A percentile compares a stretch with the other conserved stretches of the same genome.
Conservation (phyloP, 2,329 filamentous ascomycete genomes). For the Botrytis fragariae region DNA sequence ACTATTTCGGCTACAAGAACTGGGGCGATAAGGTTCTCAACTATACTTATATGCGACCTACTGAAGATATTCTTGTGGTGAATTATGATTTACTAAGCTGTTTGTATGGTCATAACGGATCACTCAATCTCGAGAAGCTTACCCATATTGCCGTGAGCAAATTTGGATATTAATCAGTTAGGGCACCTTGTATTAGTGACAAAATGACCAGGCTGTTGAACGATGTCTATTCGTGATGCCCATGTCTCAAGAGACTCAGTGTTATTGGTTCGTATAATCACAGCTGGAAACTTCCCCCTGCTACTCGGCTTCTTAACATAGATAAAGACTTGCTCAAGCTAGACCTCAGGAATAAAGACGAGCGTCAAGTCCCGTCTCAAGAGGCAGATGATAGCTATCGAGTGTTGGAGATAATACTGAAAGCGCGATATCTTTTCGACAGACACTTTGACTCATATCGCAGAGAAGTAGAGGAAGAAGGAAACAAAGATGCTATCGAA, state of each 20-base stretch:
- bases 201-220: neutral
- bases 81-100: accelerated
- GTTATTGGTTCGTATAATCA: neutral
- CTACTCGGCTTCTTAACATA: neutral
- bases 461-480: neutral
- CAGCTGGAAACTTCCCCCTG: neutral
- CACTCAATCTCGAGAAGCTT: neutral
- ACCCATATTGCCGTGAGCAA: neutral
- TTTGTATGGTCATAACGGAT: neutral
- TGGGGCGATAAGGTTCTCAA: neutral
- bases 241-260: neutral
- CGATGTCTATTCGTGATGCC: neutral
- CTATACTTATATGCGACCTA: neutral
- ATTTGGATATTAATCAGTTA: neutral
- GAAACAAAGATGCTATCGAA: neutral
- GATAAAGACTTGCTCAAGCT: neutral
- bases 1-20: neutral
- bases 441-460: neutral
- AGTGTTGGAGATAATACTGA: neutral
- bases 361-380: neutral
- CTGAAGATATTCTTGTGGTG: neutral
- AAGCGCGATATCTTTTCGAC: neutral
- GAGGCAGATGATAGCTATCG: neutral
- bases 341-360: neutral
- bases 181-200: neutral